Base-by-base conservation (phyloP, 352 stramenopile genomes). In the Salisapilia sapeloensis region DNA sequence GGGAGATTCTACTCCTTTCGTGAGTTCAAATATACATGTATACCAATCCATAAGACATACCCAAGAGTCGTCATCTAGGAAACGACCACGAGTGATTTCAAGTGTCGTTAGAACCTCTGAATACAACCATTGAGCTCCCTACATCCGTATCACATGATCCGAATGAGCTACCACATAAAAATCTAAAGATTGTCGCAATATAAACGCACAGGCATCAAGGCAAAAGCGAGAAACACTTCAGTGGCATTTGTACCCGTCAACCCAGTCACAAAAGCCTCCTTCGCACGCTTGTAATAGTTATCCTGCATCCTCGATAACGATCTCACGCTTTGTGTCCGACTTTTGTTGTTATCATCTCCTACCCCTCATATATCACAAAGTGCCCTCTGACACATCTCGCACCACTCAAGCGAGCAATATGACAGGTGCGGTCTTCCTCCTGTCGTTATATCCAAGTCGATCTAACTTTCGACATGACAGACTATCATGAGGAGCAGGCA, bases 401-500 rank as follows among this genome's bases (percentile, higher is more conserved):
- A n/a, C n/a, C n/a, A n/a, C n/a, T n/a, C n/a, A n/a, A n/a, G n/a
- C n/a, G n/a, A n/a, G n/a, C n/a, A n/a, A n/a, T n/a, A n/a, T n/a
- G n/a, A n/a, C n/a, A n/a, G n/a, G n/a, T n/a, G n/a, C n/a, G n/a
- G n/a, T n/a, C n/a, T n/a, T n/a, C n/a, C n/a, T n/a, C n/a, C n/a
- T n/a, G n/a, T n/a, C n/a, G n/a, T n/a, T n/a, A n/a, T n/a, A n/a
- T n/a, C n/a, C n/a, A n/a, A n/a, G n/a, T n/a, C n/a, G n/a, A n/a
- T n/a, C n/a, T n/a, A n/a, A n/a, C n/a, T n/a, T n/a, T n/a, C n/a
- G 15, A 3, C 40, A 10, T 24, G 16, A 36, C 22, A 86, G 75
- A 91, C 55, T 87, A 91, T 60, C 72, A 70, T 41, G 75, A 87
- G 49, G 75, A 91, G 38, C 72, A 89, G 52, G 54, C 50, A 46